phyloP scores from a whole-genome alignment of 805 yeast species.

The Wickerhamiella brachini region DNA sequence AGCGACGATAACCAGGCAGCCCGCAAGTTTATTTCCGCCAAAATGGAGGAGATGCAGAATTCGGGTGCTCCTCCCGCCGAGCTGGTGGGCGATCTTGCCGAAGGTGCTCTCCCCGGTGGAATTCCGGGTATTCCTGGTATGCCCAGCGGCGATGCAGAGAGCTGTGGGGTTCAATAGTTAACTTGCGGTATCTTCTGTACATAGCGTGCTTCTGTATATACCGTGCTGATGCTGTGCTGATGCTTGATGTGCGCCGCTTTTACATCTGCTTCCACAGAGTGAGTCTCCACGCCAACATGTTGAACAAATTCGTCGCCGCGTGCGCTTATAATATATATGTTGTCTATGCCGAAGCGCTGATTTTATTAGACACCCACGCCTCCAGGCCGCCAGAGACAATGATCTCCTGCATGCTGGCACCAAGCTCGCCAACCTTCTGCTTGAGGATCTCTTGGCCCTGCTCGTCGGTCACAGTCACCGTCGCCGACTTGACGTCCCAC shows the following conservation, averaged over 20 bases:
- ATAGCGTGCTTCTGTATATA: too few species aligned
- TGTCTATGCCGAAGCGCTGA: not conserved
- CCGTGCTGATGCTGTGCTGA: too few species aligned
- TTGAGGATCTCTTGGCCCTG: conserved; percentile 42
- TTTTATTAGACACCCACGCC: conserved; percentile 61
- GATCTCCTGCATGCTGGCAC: conserved; percentile 89
- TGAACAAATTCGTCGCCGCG: too few species aligned
- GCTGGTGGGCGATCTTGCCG: conserved; percentile 44
- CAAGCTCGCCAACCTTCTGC: conserved; percentile 91
- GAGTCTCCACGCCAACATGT: too few species aligned
- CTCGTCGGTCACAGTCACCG: conserved; percentile 60
- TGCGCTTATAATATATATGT: too few species aligned
- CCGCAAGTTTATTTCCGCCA: conserved; percentile 39
- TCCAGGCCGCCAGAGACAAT: conserved; percentile 95
- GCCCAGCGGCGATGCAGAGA: not conserved
- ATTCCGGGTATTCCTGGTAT: conserved; percentile 1
- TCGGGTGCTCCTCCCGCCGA: conserved; percentile 74
- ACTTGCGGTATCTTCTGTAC: too few species aligned
- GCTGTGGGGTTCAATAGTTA: not conserved
- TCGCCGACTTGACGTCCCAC: conserved; percentile 85
- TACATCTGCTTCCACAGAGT: too few species aligned
- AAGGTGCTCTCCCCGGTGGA: conserved; percentile 29
- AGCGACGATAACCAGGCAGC: conserved; percentile 32
- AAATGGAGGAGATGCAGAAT: conserved; percentile 49
- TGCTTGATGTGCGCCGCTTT: too few species aligned